Conservation (phyloP, 805 yeast genomes). For the Metschnikowia noctiluminum region DNA sequence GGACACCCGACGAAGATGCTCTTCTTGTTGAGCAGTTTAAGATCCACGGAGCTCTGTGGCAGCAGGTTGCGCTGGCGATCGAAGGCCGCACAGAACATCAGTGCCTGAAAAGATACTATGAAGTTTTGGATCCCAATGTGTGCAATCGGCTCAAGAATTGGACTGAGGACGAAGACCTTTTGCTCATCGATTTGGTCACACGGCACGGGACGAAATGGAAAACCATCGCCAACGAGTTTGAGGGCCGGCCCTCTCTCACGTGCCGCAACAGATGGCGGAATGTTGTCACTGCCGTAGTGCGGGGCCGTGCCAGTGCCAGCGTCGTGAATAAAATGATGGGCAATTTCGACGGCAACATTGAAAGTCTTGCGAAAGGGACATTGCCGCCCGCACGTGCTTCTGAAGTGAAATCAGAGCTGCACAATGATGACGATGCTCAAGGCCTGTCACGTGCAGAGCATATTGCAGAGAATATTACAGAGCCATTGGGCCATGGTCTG, state of each 20-base stretch:
- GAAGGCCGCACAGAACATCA: slow-evolving; percentile 91
- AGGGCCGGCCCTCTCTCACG: slow-evolving; percentile 80
- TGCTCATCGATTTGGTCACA: slow-evolving; percentile 64
- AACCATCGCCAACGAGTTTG: slow-evolving; percentile 65
- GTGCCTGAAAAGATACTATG: slow-evolving; percentile 87
- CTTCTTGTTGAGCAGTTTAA: slow-evolving; percentile 59
- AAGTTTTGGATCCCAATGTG: slow-evolving; percentile 80
- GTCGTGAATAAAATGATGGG: slow-evolving; percentile 54
- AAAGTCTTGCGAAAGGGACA: slow-evolving; percentile 2
- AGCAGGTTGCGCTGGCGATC: slow-evolving; percentile 70
- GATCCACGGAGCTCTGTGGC: slow-evolving; percentile 80
- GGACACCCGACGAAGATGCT: slow-evolving; percentile 82
- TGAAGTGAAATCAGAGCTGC: background rate
- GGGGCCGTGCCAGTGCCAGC: slow-evolving; percentile 56
- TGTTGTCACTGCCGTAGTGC: slow-evolving; percentile 68
- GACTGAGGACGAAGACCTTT: slow-evolving; percentile 73
- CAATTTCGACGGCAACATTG: slow-evolving; percentile 6
- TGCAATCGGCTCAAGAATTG: slow-evolving; percentile 76
- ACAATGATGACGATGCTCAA: background rate
- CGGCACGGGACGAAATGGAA: slow-evolving; percentile 87
- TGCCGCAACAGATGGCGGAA: slow-evolving; percentile 94
- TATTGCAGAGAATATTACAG: background rate
- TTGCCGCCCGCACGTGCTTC: background rate
- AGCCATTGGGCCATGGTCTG: background rate
- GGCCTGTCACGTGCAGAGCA: background rate